Conservation (phyloP, 352 stramenopile genomes). For the Phytophthora constricta region DNA sequence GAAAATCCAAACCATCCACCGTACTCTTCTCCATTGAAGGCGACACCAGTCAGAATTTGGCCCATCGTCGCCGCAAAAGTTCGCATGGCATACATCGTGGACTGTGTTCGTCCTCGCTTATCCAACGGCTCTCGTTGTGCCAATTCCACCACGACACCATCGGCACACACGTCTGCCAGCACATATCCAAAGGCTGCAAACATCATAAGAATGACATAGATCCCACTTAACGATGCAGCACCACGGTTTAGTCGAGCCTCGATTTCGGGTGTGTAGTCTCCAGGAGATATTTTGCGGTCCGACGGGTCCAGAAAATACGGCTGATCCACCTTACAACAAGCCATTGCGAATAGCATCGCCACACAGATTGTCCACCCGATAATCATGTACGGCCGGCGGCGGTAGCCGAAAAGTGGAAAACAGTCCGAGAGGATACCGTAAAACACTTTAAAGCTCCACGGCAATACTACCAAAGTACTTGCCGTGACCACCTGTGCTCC, state of each 20-base stretch:
- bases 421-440: conserved; percentile 57
- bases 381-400: conserved; percentile 32
- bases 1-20: conserved; percentile 54
- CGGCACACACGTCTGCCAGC: conserved; percentile 65
- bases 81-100: conserved; percentile 40
- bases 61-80: conserved; percentile 29
- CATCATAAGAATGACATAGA: conserved; percentile 68
- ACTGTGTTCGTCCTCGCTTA: conserved; percentile 35
- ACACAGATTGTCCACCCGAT: conserved; percentile 51
- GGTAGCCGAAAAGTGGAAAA: conserved; percentile 54
- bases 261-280: conserved; percentile 22
- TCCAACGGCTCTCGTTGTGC: conserved; percentile 42
- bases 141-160: conserved; percentile 52
- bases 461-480: conserved; percentile 48
- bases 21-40: conserved; percentile 58
- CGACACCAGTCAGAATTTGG: conserved; percentile 31
- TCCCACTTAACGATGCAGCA: conserved; percentile 29
- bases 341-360: neutral
- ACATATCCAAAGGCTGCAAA: conserved; percentile 72
- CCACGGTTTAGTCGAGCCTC: conserved; percentile 30
- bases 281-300: conserved; percentile 15
- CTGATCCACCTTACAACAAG: neutral
- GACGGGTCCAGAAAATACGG: conserved; percentile 41
- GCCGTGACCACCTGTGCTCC: conserved; percentile 37
- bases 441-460: conserved; percentile 75